Base-by-base conservation (phyloP, 1,284 basidiomycete species). In the Cryptococcus neoformans region DNA sequence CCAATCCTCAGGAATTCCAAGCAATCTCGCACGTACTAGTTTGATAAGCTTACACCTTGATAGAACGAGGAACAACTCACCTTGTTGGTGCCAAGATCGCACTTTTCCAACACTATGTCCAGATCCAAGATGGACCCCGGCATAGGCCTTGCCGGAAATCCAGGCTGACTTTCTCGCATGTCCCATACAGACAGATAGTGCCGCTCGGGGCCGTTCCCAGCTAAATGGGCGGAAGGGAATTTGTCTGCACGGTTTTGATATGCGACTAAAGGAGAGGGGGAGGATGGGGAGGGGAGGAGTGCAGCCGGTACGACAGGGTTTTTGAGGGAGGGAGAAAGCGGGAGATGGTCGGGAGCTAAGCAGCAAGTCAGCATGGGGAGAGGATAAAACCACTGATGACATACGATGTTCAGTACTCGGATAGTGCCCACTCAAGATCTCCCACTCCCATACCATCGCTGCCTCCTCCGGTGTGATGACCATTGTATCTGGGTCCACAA, bases 371-470 rank as follows among this genome's bases (percentile, higher is more conserved):
- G 46, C 14, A 16, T 34, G 16, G 3, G 16, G 40, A 41, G 5
- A 12, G 40, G 14, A 21, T 8, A 21, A 38, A 28, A 28, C 14
- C 9, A 83, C 88, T 67, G 73, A 28, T 28, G 28, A 4, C 28
- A 28, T 28, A 92, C 90, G 83, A 67, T 82, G 80, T 56, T 84
- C 81, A 53, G 83, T 82, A 74, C 88, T 91, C 1, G 93, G 92
- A 78, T 92, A 92, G 76, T 95, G 91, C 1, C 93, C 93, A 64
- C 89, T 89, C 45, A 84, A 80, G 55, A 96, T 83, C 78, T 97
- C 92, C 92, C 92, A 96, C 64, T 87, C 82, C 92, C 92, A 96
- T 75, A 97, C 89, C 66, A 85, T 83, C 64, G 87, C 86, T 42
- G 94, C 71, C 69, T 95, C 90, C 53, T 87, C 85, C 50, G 84